phyloP scores from a whole-genome alignment of 139 green algal genomes.

The Edaphochlamys debaryana region DNA sequence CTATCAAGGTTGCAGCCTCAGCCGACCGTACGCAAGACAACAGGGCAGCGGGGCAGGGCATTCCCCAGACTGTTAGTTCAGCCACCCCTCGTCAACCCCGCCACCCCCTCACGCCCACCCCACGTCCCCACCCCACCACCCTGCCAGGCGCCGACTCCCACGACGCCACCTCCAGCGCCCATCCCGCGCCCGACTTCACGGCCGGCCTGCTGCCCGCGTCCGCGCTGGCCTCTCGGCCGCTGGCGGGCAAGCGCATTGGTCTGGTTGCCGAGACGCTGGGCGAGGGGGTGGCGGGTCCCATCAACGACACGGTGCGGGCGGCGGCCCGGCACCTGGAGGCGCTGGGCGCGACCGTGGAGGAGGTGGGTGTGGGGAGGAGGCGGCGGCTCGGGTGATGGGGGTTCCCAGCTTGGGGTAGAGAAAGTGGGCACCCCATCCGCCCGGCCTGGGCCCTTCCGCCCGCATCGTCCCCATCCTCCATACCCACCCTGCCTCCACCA shows the following conservation, averaged over 20 bases:
- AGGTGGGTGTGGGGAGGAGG: conserved; percentile 56
- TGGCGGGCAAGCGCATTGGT: conserved; percentile 78
- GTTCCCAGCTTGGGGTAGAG: no score
- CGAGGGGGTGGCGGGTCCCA: conserved; percentile 72
- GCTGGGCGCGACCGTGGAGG: conserved; percentile 83
- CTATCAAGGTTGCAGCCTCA: no score
- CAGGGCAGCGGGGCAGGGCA: no score
- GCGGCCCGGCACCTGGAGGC: conserved; percentile 75
- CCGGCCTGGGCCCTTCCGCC: no score
- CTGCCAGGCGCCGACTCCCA: conserved; percentile 69
- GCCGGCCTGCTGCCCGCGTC: conserved; percentile 54
- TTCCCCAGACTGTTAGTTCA: no score
- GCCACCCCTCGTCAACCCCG: no score
- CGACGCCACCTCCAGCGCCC: conserved; percentile 76
- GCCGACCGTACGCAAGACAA: no score
- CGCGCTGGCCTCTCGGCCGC: conserved; percentile 47
- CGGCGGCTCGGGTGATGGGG: no score
- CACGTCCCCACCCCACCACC: no score
- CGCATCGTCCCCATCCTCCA: no score
- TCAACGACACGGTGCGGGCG: conserved; percentile 50
- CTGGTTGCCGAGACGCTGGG: conserved; percentile 88
- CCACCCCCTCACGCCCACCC: no score
- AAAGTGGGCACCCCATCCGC: no score
- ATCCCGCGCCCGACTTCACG: conserved; percentile 47
- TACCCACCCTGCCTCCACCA: neutral